Base-by-base conservation (phyloP, 2,329 filamentous ascomycete genomes). In the Diplodia intermedia region DNA sequence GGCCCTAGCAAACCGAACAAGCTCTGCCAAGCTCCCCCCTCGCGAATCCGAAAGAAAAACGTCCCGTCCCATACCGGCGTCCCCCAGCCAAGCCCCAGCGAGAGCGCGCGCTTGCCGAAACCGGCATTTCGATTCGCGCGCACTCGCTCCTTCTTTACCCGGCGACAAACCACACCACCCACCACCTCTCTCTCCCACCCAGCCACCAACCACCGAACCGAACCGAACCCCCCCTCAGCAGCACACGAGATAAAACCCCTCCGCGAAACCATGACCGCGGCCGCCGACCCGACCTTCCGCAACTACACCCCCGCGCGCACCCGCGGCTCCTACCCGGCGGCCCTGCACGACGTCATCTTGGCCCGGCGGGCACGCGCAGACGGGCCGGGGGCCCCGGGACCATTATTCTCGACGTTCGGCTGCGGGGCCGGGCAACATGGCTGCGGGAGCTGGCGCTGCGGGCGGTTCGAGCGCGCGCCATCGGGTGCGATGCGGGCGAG, bases 361-460 rank as follows among this genome's bases (percentile, higher is more conserved):
- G 70, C 80, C 20, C 79, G 83, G 65, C n/a, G n/a, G n/a, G n/a
- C 86, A 89, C 71, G 75, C 71, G 1, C 76, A 80, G 0, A 82
- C 80, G 0, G 82, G 83, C n/a, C n/a, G n/a, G n/a, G n/a, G n/a
- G n/a, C n/a, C n/a, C n/a, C n/a, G n/a, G n/a, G n/a, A n/a, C n/a
- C n/a, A n/a, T n/a, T n/a, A n/a, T n/a, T 0, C 72, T 87, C 14
- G 86, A 89, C 69, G 75, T 88, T 88, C 6, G 87, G 87, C 38
- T 88, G 85, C 71, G 86, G 87, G 31, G 33, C 86, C 86, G 0
- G 87, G 86, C 4, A 82, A 75, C 14, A 84, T 82, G 0, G 0
- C 80, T 80, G 0, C 80, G 82, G 2, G 78, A 76, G 5, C 78
- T 88, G 1, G 82, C 83, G 0, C 74, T 76, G 0, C 78, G 78